phyloP scores from a whole-genome alignment of 805 yeast genomes.

The Candida montana region DNA sequence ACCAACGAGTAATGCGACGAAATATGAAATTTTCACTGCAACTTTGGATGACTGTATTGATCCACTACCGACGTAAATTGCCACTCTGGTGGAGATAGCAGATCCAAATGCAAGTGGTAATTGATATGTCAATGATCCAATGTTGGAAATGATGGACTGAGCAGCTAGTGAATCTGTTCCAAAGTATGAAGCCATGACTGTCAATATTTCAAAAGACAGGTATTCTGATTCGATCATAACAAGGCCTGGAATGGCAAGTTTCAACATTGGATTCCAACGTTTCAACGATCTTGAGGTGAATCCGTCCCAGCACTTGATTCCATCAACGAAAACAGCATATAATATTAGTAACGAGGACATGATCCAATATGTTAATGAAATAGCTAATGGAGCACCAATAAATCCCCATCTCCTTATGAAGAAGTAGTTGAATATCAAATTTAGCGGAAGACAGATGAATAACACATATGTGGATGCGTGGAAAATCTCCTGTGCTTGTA shows the following conservation, averaged over 20 bases:
- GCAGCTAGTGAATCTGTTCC: slow-evolving; percentile 49
- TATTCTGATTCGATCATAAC: slow-evolving; percentile 74
- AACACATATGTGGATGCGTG: slow-evolving; percentile 69
- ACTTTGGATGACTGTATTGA: slow-evolving; percentile 43
- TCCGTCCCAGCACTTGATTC: slow-evolving; percentile 69
- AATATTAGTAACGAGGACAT: slow-evolving; percentile 34
- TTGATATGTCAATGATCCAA: slow-evolving; percentile 61
- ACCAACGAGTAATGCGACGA: slow-evolving; percentile 47
- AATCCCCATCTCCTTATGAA: slow-evolving; percentile 71
- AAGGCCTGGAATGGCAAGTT: slow-evolving; percentile 65
- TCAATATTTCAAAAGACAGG: slow-evolving; percentile 66
- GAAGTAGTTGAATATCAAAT: slow-evolving; percentile 57
- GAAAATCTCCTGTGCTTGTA: slow-evolving; percentile 76
- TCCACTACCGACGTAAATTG: slow-evolving; percentile 58
- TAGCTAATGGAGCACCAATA: slow-evolving; percentile 80
- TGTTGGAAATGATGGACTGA: slow-evolving; percentile 44
- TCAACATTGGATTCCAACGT: slow-evolving; percentile 55
- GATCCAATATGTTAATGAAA: slow-evolving; percentile 65
- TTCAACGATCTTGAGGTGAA: slow-evolving; percentile 40
- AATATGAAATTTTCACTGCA: slow-evolving; percentile 37
- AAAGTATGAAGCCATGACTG: slow-evolving; percentile 52
- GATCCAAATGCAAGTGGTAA: slow-evolving; percentile 71
- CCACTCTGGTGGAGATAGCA: slow-evolving; percentile 68
- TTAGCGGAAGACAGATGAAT: slow-evolving; percentile 63
- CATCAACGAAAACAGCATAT: slow-evolving; percentile 45